These are phyloP conservation scores for Phytophthora crassamura DNA, from an alignment of 352 stramenopile species.

Conservation along the genomic window DNA sequence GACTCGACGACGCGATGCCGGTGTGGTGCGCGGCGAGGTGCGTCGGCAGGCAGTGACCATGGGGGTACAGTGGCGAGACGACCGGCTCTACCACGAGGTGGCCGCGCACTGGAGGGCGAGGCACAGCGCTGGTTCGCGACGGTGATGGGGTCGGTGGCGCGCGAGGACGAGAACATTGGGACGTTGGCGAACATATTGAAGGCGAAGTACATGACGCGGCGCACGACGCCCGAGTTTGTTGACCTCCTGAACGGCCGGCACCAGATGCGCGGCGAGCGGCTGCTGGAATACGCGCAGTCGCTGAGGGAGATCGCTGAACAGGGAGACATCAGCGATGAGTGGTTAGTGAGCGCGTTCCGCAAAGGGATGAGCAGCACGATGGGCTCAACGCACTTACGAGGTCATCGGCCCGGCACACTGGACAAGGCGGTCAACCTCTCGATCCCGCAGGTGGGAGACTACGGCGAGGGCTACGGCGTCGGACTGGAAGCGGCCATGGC, in stretches of 20 bases:
- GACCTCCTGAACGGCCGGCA: not conserved
- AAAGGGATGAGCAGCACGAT: constrained; percentile 6
- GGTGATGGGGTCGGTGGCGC: constrained; percentile 1
- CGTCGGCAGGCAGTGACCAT: not conserved
- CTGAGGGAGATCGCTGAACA: constrained; percentile 5
- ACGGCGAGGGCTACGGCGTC: constrained; percentile 11
- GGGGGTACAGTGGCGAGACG: not conserved
- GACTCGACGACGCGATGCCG: constrained; percentile 4
- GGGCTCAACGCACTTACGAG: constrained; percentile 3
- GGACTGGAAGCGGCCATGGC: constrained; percentile 3
- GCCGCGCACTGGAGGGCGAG: constrained; percentile 8
- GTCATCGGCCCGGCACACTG: not conserved
- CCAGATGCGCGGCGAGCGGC: constrained; percentile 11
- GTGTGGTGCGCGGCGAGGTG: not conserved
- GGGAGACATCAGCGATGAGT: constrained; percentile 3
- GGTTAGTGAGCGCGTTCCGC: constrained; percentile 11
- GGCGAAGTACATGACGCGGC: constrained; percentile 1
- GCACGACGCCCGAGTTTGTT: constrained; percentile 10
- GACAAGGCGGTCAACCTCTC: constrained; percentile 4
- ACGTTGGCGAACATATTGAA: not conserved
- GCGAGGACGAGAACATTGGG: not conserved
- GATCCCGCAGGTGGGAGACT: constrained; percentile 2
- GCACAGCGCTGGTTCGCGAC: constrained; percentile 17
- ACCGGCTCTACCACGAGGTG: constrained; percentile 9
- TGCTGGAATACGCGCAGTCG: constrained; percentile 2